Percentiles rank a stretch among this genome's conserved stretches.
Conservation (phyloP, 345 rosid species). For the Crucihimalaya himalaica region DNA sequence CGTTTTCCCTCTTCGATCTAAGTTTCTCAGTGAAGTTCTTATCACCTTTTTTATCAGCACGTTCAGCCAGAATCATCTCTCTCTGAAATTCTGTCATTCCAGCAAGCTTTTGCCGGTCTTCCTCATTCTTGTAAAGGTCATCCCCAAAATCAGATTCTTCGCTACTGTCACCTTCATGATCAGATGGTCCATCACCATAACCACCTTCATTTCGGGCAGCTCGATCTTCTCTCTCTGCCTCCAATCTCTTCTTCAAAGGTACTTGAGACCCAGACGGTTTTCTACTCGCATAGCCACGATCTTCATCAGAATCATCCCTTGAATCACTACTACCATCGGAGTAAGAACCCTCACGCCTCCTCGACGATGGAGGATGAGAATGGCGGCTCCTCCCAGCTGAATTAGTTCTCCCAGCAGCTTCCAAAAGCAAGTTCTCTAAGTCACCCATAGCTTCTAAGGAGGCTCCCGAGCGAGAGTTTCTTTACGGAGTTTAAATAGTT, state of each 20-base stretch:
- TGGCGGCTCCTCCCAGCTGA: slow-evolving; percentile 59
- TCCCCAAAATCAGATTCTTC: slow-evolving; percentile 90
- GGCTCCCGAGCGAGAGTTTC: neutral
- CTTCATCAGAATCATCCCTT: slow-evolving; percentile 82
- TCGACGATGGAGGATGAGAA: slow-evolving; percentile 56
- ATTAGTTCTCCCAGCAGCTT: slow-evolving; percentile 95
- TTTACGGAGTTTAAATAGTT: neutral
- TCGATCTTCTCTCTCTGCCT: slow-evolving; percentile 79
- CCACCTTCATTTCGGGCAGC: slow-evolving; percentile 61
- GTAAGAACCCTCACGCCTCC: slow-evolving; percentile 78
- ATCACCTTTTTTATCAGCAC: slow-evolving; percentile 92
- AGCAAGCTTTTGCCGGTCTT: slow-evolving; percentile 70
- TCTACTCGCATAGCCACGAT: slow-evolving; percentile 63
- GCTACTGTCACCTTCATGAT: slow-evolving; percentile 69
- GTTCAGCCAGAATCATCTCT: slow-evolving; percentile 85
- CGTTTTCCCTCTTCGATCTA: slow-evolving; percentile 73
- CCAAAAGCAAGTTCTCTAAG: slow-evolving; percentile 85
- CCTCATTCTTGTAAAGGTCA: slow-evolving; percentile 89
- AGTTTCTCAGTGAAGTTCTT: slow-evolving; percentile 83
- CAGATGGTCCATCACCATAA: slow-evolving; percentile 59
- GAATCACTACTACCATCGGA: slow-evolving; percentile 94
- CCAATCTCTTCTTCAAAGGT: slow-evolving; percentile 88
- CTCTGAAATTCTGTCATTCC: slow-evolving; percentile 86
- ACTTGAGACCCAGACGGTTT: slow-evolving; percentile 95
- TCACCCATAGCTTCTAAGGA: slow-evolving; percentile 60